Evolutionary conservation across 805 yeast genomes (phyloP).

Genomic region (Saccharomycopsis sp.): DNA sequence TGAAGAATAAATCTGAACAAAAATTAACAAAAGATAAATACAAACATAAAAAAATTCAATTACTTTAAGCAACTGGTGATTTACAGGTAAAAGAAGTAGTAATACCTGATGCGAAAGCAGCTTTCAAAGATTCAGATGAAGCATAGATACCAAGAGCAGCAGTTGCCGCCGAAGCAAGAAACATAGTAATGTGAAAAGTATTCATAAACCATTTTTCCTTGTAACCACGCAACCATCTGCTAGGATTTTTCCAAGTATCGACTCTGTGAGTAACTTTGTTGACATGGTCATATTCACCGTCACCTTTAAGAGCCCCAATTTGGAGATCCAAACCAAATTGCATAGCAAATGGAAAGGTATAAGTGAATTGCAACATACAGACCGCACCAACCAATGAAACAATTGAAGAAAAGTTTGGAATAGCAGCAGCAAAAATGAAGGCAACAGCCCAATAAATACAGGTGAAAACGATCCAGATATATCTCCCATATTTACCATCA

Average conservation of each 20-base stretch:
- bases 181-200: slow-evolving; percentile 23
- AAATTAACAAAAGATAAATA: not conserved
- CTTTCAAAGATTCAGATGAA: slow-evolving; percentile 26
- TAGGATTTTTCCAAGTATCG: slow-evolving; percentile 17
- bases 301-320: slow-evolving; percentile 22
- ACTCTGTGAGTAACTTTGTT: slow-evolving; percentile 16
- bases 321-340: slow-evolving; percentile 23
- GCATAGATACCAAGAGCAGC: slow-evolving; percentile 30
- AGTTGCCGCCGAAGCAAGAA: slow-evolving; percentile 25
- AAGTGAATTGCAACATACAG: slow-evolving; percentile 40
- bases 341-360: slow-evolving; percentile 36
- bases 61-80: slow-evolving; percentile 25
- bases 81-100: slow-evolving; percentile 30
- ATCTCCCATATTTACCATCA: slow-evolving; percentile 30
- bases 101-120: slow-evolving; percentile 25
- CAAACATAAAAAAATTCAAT: too few species aligned
- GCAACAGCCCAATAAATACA: slow-evolving; percentile 39
- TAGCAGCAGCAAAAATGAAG: slow-evolving; percentile 37
- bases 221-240: slow-evolving; percentile 24
- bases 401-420: slow-evolving; percentile 36
- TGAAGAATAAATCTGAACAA: too few species aligned
- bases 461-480: slow-evolving; percentile 32
- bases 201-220: slow-evolving; percentile 21
- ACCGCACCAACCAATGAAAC: slow-evolving; percentile 36
- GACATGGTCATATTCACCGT: slow-evolving; percentile 20